Base-by-base conservation (phyloP, 768 basidiomycete genomes). In the Boletus insuetus region DNA sequence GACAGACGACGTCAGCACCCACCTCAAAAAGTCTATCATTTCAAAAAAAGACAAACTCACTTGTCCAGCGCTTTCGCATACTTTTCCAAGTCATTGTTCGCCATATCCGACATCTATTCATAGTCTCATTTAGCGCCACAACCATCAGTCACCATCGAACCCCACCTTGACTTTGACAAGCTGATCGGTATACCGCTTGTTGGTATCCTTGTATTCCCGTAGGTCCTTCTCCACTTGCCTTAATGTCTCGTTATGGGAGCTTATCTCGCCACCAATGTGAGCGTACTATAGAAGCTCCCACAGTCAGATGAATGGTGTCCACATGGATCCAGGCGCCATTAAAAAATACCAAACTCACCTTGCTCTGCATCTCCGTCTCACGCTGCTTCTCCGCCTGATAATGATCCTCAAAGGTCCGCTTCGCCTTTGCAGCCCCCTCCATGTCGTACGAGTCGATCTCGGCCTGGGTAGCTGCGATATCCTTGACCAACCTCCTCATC, bases 21-120 rank as follows among this genome's bases (percentile, higher is more conserved):
- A 38, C 6, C 38, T 20, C 19, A 35, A 45, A 35, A 35, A 53
- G 19, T 12, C 37, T 24, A 41, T 29, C 40, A 32, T 3, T 14
- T 14, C 38, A 19, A 16, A 14, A 5, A 22, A 26, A 22, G 2
- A 6, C 12, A 26, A 4, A 49, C 87, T 61, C 61, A 98, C 96
- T 90, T 96, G 74, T 99, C 97, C 46, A 99, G 74, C 3, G 97
- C 97, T 68, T 98, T 98, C 6, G 85, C 91, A 58, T 98, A 98
- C 75, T 98, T 98, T 76, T 99, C 96, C 50, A 99, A 72, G 70
- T 99, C 97, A 56, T 83, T 89, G 70, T 96, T 98, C 7, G 96
- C 94, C 87, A 98, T 93, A 71, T 98, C 95, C 32, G 94, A 93
- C 74, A 97, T 92, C 95, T 98, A 61, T 40, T 24, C 44, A 26